Conservation (phyloP, 83 land plant species). For the Picea abies region DNA sequence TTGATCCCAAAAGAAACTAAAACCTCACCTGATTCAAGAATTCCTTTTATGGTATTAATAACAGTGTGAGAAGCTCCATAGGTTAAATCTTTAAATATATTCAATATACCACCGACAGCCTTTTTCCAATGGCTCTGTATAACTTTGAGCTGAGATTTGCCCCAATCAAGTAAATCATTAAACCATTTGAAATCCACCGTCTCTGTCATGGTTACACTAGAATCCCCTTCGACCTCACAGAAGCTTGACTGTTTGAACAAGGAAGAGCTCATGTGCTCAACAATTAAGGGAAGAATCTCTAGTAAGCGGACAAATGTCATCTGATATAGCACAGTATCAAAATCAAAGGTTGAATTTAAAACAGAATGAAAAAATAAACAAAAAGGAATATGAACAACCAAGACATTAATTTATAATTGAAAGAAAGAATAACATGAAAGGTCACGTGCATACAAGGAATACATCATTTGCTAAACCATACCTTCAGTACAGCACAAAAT, state of each 20-base stretch:
- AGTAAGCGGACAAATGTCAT: conserved; percentile 79
- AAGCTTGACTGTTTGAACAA: background rate
- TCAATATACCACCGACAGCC: conserved; percentile 36
- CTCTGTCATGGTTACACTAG: background rate
- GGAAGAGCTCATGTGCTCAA: conserved; percentile 42
- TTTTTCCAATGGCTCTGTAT: conserved; percentile 71
- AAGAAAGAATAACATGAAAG: too few species aligned
- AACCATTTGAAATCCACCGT: conserved; percentile 58
- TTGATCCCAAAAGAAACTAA: background rate
- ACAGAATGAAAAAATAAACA: background rate
- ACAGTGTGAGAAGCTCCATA: background rate
- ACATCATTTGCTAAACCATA: too few species aligned
- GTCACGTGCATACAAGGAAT: too few species aligned
- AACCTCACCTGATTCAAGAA: conserved; percentile 56
- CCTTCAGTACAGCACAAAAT: too few species aligned
- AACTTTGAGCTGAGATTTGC: conserved; percentile 49
- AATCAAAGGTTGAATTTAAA: background rate
- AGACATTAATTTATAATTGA: background rate
- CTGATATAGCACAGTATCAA: conserved; percentile 40
- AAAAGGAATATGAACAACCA: background rate
- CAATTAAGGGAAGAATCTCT: conserved; percentile 75
- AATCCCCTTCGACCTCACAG: conserved; percentile 18
- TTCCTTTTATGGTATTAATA: conserved; percentile 29
- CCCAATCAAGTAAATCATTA: conserved; percentile 71
- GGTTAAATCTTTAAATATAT: conserved; percentile 23